phyloP scores from a whole-genome alignment of 1,284 basidiomycete species.

The Trametes sp. region DNA sequence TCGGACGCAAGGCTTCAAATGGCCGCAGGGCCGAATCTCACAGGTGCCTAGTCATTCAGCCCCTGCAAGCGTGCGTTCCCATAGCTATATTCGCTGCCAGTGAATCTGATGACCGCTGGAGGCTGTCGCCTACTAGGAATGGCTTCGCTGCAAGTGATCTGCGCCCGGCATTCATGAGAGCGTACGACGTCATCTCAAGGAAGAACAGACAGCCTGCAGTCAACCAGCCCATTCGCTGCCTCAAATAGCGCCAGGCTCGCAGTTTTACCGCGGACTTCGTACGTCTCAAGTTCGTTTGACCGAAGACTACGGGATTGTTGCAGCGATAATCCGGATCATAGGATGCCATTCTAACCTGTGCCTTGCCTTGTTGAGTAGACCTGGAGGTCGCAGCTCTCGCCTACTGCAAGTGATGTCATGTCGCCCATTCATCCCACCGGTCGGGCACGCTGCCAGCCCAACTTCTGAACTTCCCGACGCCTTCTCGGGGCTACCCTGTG shows the following conservation, averaged over 20 bases:
- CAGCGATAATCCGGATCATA: no score
- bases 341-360: not conserved
- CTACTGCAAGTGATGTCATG: not conserved
- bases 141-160: not conserved
- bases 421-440: not conserved
- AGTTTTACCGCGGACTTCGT: not conserved
- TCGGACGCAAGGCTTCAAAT: no score
- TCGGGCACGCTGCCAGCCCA: not conserved
- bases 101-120: not conserved
- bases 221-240: not conserved
- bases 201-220: no score
- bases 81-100: not conserved
- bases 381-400: not conserved
- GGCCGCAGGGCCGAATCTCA: no score
- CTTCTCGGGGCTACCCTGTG: constrained; percentile 1
- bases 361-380: not conserved
- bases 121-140: not conserved
- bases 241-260: not conserved
- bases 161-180: not conserved
- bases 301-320: not conserved
- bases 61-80: no score
- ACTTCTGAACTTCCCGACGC: not conserved
- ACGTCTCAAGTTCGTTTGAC: not conserved
- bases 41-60: no score
- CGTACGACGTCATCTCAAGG: no score